phyloP scores from a whole-genome alignment of 495 filamentous ascomycete species.

The Lepraria neglecta region DNA sequence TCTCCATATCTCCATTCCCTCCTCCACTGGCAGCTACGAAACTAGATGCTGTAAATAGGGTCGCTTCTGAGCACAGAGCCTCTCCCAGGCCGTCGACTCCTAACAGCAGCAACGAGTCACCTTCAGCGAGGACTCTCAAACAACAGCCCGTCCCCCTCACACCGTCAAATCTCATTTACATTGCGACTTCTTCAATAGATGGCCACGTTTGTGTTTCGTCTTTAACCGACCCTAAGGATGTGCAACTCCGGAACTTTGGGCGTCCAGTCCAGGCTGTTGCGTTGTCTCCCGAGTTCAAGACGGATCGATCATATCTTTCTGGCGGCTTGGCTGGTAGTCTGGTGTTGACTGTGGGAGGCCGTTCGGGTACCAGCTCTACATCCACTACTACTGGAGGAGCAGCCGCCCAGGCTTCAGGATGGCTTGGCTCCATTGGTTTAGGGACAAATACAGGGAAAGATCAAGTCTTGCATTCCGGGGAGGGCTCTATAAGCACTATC shows the following conservation, averaged over 20 bases:
- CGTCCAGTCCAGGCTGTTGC: conserved; percentile 85
- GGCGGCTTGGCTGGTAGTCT: conserved; percentile 85
- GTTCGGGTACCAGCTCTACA: conserved; percentile 66
- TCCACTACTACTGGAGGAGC: conserved; percentile 74
- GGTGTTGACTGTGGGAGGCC: conserved; percentile 79
- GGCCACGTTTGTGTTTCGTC: conserved; percentile 89
- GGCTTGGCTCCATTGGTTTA: conserved; percentile 80
- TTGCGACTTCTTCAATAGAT: conserved; percentile 90
- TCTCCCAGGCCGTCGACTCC: conserved; percentile 40
- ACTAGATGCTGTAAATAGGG: conserved; percentile 44
- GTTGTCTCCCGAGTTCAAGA: conserved; percentile 86
- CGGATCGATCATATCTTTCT: conserved; percentile 77
- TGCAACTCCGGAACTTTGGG: conserved; percentile 85
- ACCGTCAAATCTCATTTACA: conserved; percentile 81
- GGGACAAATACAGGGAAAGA: conserved; percentile 75
- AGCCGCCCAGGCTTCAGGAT: conserved; percentile 77
- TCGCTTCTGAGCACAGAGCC: conserved; percentile 43
- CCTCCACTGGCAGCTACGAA: conserved; percentile 60
- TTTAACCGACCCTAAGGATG: conserved; percentile 70
- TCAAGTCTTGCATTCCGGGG: conserved; percentile 81
- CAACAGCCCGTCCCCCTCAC: conserved; percentile 54
- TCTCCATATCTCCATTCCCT: conserved; percentile 87
- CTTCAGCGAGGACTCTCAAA: conserved; percentile 42
- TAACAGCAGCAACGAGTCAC: conserved; percentile 44
- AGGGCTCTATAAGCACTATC: conserved; percentile 83